Percentiles rank a stretch among this genome's conserved stretches.
These are phyloP conservation scores for Verticillium longisporum DNA, from an alignment of 2,329 filamentous ascomycete species.

Conservation along the genomic window DNA sequence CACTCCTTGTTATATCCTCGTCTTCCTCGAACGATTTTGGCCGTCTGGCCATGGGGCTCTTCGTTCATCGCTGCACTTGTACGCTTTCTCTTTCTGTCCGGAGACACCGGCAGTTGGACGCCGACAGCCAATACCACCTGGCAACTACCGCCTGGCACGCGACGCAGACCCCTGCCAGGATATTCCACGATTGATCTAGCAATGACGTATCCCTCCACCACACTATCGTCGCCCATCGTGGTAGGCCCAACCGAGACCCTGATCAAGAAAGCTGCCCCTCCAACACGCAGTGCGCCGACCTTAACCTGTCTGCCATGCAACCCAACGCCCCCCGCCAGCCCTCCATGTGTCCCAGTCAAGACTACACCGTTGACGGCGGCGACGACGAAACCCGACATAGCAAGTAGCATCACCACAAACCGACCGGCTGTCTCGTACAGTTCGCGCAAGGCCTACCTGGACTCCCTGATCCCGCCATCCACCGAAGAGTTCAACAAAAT, in stretches of 20 bases:
- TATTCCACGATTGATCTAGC: not conserved
- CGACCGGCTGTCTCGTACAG: not conserved
- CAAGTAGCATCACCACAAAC: not conserved
- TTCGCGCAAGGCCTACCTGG: constrained; percentile 38
- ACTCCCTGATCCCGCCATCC: constrained; percentile 41
- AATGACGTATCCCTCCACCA: not conserved
- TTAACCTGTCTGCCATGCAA: not conserved
- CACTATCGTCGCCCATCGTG: not conserved
- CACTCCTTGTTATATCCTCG: too few relatives aligned
- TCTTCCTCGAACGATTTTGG: not conserved
- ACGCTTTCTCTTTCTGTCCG: not conserved
- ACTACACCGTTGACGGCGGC: not conserved
- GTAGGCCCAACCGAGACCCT: not conserved
- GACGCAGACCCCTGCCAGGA: not conserved
- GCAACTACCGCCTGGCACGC: not conserved
- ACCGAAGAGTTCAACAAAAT: constrained; percentile 40
- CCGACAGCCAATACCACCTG: not conserved
- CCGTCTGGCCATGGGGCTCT: not conserved
- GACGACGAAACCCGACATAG: not conserved
- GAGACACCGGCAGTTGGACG: not conserved
- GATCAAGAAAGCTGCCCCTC: not conserved
- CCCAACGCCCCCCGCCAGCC: constrained; percentile 1
- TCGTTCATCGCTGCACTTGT: not conserved
- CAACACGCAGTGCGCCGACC: not conserved
- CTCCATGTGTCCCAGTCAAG: not conserved